phyloP scores from a whole-genome alignment of 441 rosid genomes.

The Arabidopsis lyrata region DNA sequence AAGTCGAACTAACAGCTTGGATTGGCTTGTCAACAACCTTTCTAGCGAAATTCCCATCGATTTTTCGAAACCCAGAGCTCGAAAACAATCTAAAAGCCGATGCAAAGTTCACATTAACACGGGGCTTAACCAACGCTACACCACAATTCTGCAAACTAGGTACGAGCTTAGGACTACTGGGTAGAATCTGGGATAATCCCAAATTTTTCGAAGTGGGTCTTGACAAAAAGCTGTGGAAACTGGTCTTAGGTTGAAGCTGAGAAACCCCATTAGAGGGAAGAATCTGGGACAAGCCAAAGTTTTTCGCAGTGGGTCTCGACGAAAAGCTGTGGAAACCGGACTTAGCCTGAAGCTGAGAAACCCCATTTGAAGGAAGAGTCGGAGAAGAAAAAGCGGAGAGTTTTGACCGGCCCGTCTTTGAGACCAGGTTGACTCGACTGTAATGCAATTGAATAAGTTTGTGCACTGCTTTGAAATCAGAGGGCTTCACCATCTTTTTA shows the following conservation, averaged over 20 bases:
- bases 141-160: constrained; percentile 23
- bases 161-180: constrained; percentile 31
- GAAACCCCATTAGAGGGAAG: constrained; percentile 39
- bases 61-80: constrained; percentile 47
- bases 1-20: constrained; percentile 54
- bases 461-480: constrained; percentile 54
- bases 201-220: constrained; percentile 48
- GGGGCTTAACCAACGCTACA: constrained; percentile 37
- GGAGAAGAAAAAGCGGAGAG: constrained; percentile 31
- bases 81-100: constrained; percentile 61
- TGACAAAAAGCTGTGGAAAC: constrained; percentile 40
- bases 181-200: constrained; percentile 52
- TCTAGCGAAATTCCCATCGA: constrained; percentile 55
- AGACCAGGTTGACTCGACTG: constrained; percentile 41
- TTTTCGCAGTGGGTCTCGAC: constrained; percentile 48
- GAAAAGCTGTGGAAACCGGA: constrained; percentile 36
- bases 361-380: constrained; percentile 31
- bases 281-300: constrained; percentile 51
- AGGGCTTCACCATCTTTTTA: constrained; percentile 61
- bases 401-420: constrained; percentile 34
- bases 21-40: constrained; percentile 65
- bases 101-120: constrained; percentile 33
- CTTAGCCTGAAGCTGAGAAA: constrained; percentile 44
- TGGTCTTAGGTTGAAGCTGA: constrained; percentile 38
- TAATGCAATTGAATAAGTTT: constrained; percentile 56